Conservation (phyloP, 768 basidiomycete species). For the Lyophyllum semitale region DNA sequence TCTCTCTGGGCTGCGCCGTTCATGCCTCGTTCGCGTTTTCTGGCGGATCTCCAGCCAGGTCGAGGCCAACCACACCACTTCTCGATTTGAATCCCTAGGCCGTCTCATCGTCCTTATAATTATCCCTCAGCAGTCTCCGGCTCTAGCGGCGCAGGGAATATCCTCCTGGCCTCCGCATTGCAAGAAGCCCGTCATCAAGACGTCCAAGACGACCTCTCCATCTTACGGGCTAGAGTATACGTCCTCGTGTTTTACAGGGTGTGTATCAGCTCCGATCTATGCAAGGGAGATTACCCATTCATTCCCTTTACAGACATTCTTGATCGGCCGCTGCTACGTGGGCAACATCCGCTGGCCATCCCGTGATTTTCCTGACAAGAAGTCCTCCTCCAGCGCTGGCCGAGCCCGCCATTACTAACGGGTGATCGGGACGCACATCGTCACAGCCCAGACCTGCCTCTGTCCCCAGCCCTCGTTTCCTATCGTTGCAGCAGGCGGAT, state of each 20-base stretch:
- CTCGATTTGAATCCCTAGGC: constrained; percentile 1
- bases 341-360: constrained; percentile 89
- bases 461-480: no score
- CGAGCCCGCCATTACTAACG: constrained; percentile 34
- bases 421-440: constrained; percentile 37
- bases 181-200: constrained; percentile 33
- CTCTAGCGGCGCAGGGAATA: constrained; percentile 71
- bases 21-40: no score
- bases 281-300: neutral
- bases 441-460: constrained; percentile 22
- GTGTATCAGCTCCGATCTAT: constrained; percentile 11
- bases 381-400: constrained; percentile 10
- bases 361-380: constrained; percentile 35
- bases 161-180: constrained; percentile 51
- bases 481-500: no score
- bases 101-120: neutral
- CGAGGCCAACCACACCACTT: no score
- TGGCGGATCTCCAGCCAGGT: no score
- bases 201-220: constrained; percentile 52
- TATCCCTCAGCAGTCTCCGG: constrained; percentile 57
- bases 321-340: constrained; percentile 77
- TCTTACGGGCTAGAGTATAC: constrained; percentile 63
- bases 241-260: constrained; percentile 37
- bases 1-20: no score
- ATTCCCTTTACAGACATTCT: constrained; percentile 44